Conservation (phyloP, 352 stramenopile species). For the Globisporangium iwayamae region DNA sequence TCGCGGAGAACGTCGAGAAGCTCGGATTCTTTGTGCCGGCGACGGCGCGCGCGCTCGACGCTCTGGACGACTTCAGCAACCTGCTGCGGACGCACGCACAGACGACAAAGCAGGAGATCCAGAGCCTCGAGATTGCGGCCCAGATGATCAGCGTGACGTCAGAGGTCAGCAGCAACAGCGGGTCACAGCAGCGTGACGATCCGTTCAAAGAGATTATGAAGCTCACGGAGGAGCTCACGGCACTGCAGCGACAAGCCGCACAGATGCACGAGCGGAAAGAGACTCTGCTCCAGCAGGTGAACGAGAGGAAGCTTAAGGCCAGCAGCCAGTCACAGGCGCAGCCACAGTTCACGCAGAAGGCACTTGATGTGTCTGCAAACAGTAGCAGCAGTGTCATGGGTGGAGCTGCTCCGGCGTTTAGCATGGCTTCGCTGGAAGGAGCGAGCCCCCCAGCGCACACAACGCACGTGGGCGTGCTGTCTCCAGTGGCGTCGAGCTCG, state of each 20-base stretch:
- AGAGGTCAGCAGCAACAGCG: conserved; percentile 20
- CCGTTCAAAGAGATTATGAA: conserved; percentile 23
- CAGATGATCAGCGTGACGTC: conserved; percentile 56
- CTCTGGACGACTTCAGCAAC: conserved; percentile 55
- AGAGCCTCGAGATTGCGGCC: conserved; percentile 60
- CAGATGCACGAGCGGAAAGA: conserved; percentile 28
- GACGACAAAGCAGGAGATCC: conserved; percentile 56
- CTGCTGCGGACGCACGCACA: conserved; percentile 48
- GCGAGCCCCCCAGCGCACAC: neutral
- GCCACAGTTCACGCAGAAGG: neutral
- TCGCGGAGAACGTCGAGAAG: conserved; percentile 39
- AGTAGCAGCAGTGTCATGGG: neutral
- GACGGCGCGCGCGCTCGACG: conserved; percentile 37
- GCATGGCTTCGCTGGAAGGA: neutral
- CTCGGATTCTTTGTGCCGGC: conserved; percentile 47
- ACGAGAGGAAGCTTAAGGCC: conserved; percentile 9
- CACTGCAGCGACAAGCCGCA: conserved; percentile 37
- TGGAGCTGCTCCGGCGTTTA: neutral
- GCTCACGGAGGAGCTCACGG: conserved; percentile 47
- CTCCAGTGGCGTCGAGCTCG: neutral
- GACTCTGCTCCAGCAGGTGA: conserved; percentile 18
- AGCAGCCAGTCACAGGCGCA: neutral
- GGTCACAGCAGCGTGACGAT: conserved; percentile 18
- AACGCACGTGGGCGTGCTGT: neutral
- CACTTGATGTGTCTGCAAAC: neutral